phyloP scores from a whole-genome alignment of 441 rosid species.

The Gossypium trilobum region DNA sequence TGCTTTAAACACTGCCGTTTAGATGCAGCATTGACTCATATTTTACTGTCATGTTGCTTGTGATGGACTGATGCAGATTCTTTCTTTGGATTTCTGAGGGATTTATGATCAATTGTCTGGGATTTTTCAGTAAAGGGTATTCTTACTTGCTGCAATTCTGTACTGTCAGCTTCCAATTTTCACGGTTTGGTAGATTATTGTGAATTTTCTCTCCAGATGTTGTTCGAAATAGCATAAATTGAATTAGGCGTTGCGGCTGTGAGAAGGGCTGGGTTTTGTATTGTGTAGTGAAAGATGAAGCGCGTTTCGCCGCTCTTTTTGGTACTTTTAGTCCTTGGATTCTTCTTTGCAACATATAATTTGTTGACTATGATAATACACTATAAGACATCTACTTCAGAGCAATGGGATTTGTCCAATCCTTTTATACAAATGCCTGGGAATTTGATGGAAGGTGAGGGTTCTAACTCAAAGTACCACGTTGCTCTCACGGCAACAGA shows the following conservation, averaged over 20 bases:
- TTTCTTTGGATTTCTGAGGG: slow-evolving; percentile 2
- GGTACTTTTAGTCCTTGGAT: slow-evolving; percentile 41
- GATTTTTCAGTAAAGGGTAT: slow-evolving; percentile 6
- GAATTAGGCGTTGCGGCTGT: slow-evolving; percentile 10
- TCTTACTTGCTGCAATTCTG: slow-evolving; percentile 12
- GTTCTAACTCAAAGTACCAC: slow-evolving; percentile 33
- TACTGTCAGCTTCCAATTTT: slow-evolving; percentile 10
- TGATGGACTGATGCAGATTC: slow-evolving; percentile 23
- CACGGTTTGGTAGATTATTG: not conserved
- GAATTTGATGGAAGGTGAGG: slow-evolving; percentile 15
- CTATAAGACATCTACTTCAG: slow-evolving; percentile 23
- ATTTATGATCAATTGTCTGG: slow-evolving; percentile 11
- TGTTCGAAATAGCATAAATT: slow-evolving; percentile 11
- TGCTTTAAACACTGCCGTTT: not conserved
- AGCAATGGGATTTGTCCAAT: slow-evolving; percentile 24
- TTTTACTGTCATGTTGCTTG: not conserved
- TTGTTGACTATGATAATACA: slow-evolving; percentile 33
- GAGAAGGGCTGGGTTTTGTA: slow-evolving; percentile 14
- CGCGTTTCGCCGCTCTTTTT: slow-evolving; percentile 41
- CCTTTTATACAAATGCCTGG: slow-evolving; percentile 22
- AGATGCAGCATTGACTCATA: not conserved
- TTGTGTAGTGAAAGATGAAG: slow-evolving; percentile 29
- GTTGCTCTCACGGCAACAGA: slow-evolving; percentile 63
- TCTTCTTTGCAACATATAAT: slow-evolving; percentile 53
- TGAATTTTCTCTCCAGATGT: slow-evolving; percentile 7